Percentiles rank a stretch among this genome's conserved stretches.
Evolutionary conservation across 2,329 filamentous ascomycete genomes (phyloP).

Genomic region (Blastomyces parvus): DNA sequence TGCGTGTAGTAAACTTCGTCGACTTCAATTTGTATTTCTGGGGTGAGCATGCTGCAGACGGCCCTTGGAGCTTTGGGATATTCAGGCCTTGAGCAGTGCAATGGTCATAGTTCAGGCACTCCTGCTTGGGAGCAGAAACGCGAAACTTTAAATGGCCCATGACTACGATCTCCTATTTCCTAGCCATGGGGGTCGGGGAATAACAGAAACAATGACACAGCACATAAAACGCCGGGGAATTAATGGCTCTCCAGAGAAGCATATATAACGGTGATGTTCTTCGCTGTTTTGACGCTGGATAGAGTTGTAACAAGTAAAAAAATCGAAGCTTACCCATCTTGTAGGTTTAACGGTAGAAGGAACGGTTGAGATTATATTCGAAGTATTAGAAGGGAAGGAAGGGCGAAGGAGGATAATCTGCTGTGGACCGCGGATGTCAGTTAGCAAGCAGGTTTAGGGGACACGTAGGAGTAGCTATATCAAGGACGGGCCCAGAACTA

Average conservation of each 20-base stretch:
- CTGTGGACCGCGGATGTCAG: neutral
- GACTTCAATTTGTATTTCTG: constrained; percentile 11
- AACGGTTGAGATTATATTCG: constrained; percentile 11
- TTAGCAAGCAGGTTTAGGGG: neutral
- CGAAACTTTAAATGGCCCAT: constrained; percentile 8
- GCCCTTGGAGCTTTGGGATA: constrained; percentile 15
- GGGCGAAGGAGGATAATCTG: constrained; percentile 12
- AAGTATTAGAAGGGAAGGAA: constrained; percentile 12
- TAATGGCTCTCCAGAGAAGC: neutral
- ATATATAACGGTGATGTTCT: neutral
- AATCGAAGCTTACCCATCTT: constrained; percentile 31
- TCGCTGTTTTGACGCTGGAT: neutral
- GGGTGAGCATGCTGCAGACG: constrained; percentile 11
- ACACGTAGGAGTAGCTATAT: neutral
- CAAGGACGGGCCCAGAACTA: no score
- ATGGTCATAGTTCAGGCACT: constrained; percentile 4
- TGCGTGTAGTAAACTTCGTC: constrained; percentile 15
- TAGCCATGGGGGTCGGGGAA: neutral
- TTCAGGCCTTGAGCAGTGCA: neutral
- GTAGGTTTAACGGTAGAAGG: constrained; percentile 14
- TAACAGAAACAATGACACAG: neutral
- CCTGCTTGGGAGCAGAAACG: neutral
- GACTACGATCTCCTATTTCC: neutral
- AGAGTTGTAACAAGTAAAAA: neutral
- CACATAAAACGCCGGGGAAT: neutral